A percentile compares a stretch with the other conserved stretches of the same genome.
phyloP scores from a whole-genome alignment of 352 stramenopile genomes.

The Phytophthora constricta region DNA sequence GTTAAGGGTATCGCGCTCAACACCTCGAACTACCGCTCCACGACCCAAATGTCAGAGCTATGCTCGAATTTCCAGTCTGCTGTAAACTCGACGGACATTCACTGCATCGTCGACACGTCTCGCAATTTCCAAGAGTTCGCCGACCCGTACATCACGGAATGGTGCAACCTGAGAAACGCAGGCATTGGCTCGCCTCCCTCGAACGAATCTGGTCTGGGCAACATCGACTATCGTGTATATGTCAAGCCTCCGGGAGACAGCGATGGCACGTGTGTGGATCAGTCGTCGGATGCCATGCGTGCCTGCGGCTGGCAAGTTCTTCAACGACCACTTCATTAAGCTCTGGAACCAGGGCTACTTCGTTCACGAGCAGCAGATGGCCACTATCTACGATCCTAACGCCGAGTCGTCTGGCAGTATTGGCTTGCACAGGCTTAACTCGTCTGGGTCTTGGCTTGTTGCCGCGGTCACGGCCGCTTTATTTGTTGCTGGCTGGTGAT shows the following conservation, averaged over 20 bases:
- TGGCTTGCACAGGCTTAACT: neutral
- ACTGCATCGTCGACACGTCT: constrained; percentile 73
- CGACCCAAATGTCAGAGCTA: constrained; percentile 44
- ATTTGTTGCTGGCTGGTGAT: neutral
- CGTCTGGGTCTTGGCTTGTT: neutral
- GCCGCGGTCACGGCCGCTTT: neutral
- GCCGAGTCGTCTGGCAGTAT: constrained; percentile 16
- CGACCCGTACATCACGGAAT: constrained; percentile 47
- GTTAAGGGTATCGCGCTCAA: constrained; percentile 81
- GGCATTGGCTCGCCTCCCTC: constrained; percentile 66
- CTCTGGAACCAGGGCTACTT: constrained; percentile 77
- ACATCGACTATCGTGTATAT: constrained; percentile 77
- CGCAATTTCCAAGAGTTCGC: constrained; percentile 64
- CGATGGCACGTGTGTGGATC: constrained; percentile 59
- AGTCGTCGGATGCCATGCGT: constrained; percentile 52
- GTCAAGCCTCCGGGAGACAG: constrained; percentile 73
- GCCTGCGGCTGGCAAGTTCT: constrained; percentile 64
- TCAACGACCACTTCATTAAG: constrained; percentile 65
- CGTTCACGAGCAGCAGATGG: constrained; percentile 33
- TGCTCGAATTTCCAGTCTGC: constrained; percentile 67
- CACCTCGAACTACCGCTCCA: constrained; percentile 80
- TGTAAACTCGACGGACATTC: constrained; percentile 39
- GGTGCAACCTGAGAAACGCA: constrained; percentile 69
- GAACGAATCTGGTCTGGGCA: constrained; percentile 46
- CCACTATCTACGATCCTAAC: constrained; percentile 39